These are phyloP conservation scores for Pseudogymnoascus sp. DNA, from an alignment of 2,329 filamentous ascomycete species.

Conservation along the genomic window DNA sequence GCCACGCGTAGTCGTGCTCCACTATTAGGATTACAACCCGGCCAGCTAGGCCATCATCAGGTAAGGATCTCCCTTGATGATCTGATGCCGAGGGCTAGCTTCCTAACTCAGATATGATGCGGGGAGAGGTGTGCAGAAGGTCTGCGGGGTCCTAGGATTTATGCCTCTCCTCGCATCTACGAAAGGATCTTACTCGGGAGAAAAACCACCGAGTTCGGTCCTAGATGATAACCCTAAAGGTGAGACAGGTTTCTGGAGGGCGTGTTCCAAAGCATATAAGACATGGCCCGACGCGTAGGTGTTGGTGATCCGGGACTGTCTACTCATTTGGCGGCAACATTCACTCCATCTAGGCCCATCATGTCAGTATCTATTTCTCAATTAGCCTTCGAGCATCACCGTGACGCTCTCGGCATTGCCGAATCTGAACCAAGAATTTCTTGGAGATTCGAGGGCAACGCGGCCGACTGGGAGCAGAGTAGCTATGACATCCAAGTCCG, in stretches of 20 bases:
- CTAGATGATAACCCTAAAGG: neutral
- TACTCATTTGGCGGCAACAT: neutral
- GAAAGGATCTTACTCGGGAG: neutral
- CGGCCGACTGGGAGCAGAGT: slow-evolving; percentile 35
- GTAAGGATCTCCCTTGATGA: neutral
- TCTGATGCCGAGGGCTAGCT: neutral
- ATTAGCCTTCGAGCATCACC: neutral
- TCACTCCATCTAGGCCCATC: neutral
- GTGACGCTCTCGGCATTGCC: slow-evolving; percentile 34
- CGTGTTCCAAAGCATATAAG: neutral
- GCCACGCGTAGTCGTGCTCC: neutral
- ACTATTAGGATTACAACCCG: neutral
- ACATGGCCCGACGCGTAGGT: neutral
- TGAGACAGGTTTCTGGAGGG: neutral
- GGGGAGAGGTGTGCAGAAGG: neutral
- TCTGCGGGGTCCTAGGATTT: neutral
- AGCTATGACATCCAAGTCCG: slow-evolving; percentile 37
- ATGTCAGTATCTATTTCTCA: neutral
- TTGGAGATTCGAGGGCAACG: slow-evolving; percentile 36
- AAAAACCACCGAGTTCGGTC: neutral
- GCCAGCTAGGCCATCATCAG: neutral
- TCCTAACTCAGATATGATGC: neutral
- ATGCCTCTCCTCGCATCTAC: neutral
- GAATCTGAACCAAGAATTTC: slow-evolving; percentile 38
- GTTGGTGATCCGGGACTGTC: neutral